Evolutionary conservation across 129 eudicot genomes (phyloP), one percentile per base, ranked within the genome.

Genomic region (Chrysanthemum makinoi): DNA sequence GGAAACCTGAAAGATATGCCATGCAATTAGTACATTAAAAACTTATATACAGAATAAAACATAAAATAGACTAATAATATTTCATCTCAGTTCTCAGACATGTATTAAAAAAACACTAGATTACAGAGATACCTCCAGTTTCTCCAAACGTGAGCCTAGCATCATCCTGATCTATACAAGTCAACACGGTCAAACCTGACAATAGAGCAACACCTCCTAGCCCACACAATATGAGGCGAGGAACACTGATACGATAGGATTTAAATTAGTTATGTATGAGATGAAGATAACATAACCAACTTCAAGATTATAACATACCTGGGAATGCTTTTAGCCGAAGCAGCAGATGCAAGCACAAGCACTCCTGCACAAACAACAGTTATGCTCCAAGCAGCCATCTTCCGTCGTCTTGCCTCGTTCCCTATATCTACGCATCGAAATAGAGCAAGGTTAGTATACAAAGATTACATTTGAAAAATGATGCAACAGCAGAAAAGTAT

Each of bases 331-430:
- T 35, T 35, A 35, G 44, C 0, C 44, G 83, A 35, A 6, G 44
- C 44, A 35, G 44, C 44, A 35, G 44, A 35, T 35, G 44, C 44
- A 35, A 83, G 74, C 15, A 86, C 80, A 61, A 83, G 67, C 53
- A 67, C 83, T 16, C 87, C 87, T 15, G 22, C 77, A 69, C 85
- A 86, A 65, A 77, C 74, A 50, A 71, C 30, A 28, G 58, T 58
- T 80, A 86, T 73, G 74, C 75, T 73, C 85, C 81, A 80, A 39
- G 80, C 77, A 67, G 91, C 91, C 43, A 80, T 48, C 62, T 77
- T 80, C 55, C 85, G 79, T 75, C 85, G 70, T 68, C 77, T 70
- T 62, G 35, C 28, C 57, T 83, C 81, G 28, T 63, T 46, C 28
- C 14, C 70, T 54, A 70, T 43, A 55, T 77, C 91, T 77, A 62